phyloP scores from a whole-genome alignment of 2,329 filamentous ascomycete genomes.

The Zalaria obscura region DNA sequence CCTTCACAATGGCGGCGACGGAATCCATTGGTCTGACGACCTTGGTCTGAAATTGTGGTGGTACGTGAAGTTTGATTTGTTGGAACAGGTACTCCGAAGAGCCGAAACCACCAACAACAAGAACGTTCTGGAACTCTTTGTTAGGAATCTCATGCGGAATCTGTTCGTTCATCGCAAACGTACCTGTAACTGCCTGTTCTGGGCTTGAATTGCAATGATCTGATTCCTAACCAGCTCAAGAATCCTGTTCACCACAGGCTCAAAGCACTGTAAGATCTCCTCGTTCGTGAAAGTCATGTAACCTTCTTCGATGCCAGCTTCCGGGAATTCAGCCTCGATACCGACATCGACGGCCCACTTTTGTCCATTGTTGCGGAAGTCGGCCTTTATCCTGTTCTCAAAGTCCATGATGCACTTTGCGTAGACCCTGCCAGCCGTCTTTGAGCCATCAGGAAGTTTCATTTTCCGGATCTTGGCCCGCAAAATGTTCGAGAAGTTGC shows the following conservation, averaged over 20 bases:
- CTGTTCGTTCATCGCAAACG: conserved; percentile 8
- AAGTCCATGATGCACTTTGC: conserved; percentile 99
- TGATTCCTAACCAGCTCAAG: conserved; percentile 93
- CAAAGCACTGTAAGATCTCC: conserved; percentile 97
- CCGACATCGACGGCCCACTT: conserved; percentile 99
- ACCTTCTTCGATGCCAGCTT: conserved; percentile 94
- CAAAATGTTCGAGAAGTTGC: conserved; percentile 96
- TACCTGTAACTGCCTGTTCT: conserved; percentile 79
- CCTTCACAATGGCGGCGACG: conserved; percentile 95
- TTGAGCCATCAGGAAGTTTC: conserved; percentile 94
- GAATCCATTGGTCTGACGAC: conserved; percentile 98
- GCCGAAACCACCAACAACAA: conserved; percentile 95
- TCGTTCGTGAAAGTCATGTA: conserved; percentile 99
- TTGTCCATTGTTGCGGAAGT: conserved; percentile 97
- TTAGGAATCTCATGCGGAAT: background rate
- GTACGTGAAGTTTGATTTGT: conserved; percentile 96
- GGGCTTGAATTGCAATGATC: conserved; percentile 96
- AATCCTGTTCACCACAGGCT: conserved; percentile 95
- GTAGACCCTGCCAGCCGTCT: conserved; percentile 94
- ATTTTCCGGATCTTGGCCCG: conserved; percentile 97
- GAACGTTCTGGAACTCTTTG: conserved; percentile 50
- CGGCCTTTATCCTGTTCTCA: conserved; percentile 98
- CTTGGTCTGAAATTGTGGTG: conserved; percentile 95
- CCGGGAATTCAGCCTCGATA: conserved; percentile 95
- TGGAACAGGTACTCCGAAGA: conserved; percentile 98